These are phyloP conservation scores for Phenoliferia sp. DNA, from an alignment of 1,284 basidiomycete species.

Conservation along the genomic window DNA sequence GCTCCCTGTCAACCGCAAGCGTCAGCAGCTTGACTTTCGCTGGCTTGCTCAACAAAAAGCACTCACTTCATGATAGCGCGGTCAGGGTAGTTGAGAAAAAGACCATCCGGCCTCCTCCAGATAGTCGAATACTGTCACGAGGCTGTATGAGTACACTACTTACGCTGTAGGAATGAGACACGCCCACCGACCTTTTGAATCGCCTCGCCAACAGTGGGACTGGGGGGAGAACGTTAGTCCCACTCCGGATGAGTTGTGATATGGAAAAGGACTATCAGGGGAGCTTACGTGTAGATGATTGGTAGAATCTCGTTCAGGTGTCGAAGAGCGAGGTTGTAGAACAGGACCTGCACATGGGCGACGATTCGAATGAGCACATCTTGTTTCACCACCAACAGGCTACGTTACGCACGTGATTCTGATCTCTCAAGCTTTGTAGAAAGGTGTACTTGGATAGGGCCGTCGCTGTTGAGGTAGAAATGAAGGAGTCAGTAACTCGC, in stretches of 20 bases:
- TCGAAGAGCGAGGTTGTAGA: slow-evolving; percentile 58
- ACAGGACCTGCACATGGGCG: slow-evolving; percentile 51
- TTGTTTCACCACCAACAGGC: slow-evolving; percentile 27
- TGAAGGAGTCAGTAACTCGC: not conserved
- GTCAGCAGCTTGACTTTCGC: too few relatives aligned
- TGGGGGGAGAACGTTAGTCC: not conserved
- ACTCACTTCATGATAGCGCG: slow-evolving; percentile 61
- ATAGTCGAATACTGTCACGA: slow-evolving; percentile 77
- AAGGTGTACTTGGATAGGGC: slow-evolving; percentile 45
- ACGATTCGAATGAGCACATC: not conserved
- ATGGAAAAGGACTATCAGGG: too few relatives aligned
- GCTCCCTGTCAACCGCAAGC: slow-evolving; percentile 34
- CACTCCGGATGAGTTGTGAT: not conserved
- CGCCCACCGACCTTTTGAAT: too few relatives aligned
- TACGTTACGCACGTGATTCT: slow-evolving; percentile 42
- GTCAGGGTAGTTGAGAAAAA: slow-evolving; percentile 62
- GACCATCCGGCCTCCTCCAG: slow-evolving; percentile 65
- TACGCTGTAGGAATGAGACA: too few relatives aligned
- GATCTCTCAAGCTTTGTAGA: slow-evolving; percentile 50
- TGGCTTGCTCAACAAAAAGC: too few relatives aligned
- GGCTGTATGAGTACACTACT: too few relatives aligned
- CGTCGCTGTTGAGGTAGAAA: not conserved
- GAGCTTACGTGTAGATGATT: slow-evolving; percentile 61
- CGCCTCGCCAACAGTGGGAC: slow-evolving; percentile 55
- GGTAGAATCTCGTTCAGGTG: slow-evolving; percentile 69